Evolutionary conservation across 768 basidiomycete genomes (phyloP), one percentile per base, ranked within the genome.

Genomic region (Gloeophyllum trabeum): DNA sequence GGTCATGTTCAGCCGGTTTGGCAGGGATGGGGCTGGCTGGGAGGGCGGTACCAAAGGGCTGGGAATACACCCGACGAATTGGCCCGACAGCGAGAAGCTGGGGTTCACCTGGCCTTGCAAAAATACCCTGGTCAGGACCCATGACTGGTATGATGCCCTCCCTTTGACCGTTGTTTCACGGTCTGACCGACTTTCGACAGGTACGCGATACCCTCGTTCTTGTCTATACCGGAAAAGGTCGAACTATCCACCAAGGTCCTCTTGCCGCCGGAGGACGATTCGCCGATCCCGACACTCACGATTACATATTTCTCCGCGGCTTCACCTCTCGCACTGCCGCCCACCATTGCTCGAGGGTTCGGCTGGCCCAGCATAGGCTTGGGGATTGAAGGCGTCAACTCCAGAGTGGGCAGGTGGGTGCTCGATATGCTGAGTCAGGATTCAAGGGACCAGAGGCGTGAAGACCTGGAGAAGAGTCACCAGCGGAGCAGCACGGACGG

Each of bases 331-430:
- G 85, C 89, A 1, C 62, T 83, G 18, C 93, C 92, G 5, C 69
- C 81, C 4, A 62, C 70, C 6, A 66, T 94, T 19, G 87, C 93
- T 4, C 74, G 73, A 49, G 92, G 92, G 0, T 77, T 89, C 52
- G 89, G 90, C 12, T 90, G 80, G 79, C 87, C 88, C 0, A 62
- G 67, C 26, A 65, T 71, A 61, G 80, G 81, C 2, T 52, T 91
- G 5, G 91, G 91, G 4, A 65, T 91, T n/a, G 79, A 87, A 54
- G 92, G 92, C 2, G 79, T 92, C 30, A 97, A 97, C 53, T 67
- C 66, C 19, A 69, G 80, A n/a, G 62, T 89, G 3, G 79, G 72
- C 2, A 63, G 61, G 42, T 94, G 88, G 83, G 55, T 91, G 16
- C 54, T 90, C 35, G 69, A 74, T 28, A 59, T 63, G 45, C 58